phyloP scores from a whole-genome alignment of 306 rosid genomes.

The Cicer judaicum region DNA sequence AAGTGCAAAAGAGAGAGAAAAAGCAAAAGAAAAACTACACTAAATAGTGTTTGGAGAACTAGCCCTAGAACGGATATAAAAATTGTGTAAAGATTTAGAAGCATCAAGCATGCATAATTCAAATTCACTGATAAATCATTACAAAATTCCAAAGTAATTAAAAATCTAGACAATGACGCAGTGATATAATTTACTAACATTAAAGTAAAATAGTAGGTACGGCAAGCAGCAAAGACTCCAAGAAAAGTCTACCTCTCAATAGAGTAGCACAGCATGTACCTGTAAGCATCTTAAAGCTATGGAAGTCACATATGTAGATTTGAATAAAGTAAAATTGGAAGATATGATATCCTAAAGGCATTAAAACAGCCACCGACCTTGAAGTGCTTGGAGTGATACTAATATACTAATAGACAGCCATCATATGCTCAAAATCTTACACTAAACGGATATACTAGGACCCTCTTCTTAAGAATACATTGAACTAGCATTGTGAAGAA shows the following conservation, averaged over 20 bases:
- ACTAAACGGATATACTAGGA: conserved; percentile 44
- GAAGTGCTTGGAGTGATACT: conserved; percentile 42
- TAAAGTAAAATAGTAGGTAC: conserved; percentile 72
- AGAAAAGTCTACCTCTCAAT: conserved; percentile 85
- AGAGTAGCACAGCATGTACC: conserved; percentile 81
- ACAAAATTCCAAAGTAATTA: conserved; percentile 38
- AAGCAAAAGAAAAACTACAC: too few species aligned
- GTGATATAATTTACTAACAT: conserved; percentile 73
- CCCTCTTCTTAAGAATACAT: conserved; percentile 37
- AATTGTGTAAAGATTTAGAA: conserved; percentile 8
- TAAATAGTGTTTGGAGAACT: too few species aligned
- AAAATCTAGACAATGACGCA: conserved; percentile 49
- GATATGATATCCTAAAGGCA: conserved; percentile 38
- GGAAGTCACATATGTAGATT: conserved; percentile 55
- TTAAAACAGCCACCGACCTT: conserved; percentile 37
- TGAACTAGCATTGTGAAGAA: conserved; percentile 36
- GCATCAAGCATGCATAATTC: conserved; percentile 33
- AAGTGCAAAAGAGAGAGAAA: too few species aligned
- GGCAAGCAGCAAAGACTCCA: conserved; percentile 85
- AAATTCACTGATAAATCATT: conserved; percentile 36
- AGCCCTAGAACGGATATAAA: neutral
- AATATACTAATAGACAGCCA: conserved; percentile 35
- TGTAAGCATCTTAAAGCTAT: conserved; percentile 86
- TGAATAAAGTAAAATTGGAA: conserved; percentile 48
- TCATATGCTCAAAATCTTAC: conserved; percentile 48